Evolutionary conservation across 768 basidiomycete species (phyloP).

Genomic region (Gelatoporia subvermispora): DNA sequence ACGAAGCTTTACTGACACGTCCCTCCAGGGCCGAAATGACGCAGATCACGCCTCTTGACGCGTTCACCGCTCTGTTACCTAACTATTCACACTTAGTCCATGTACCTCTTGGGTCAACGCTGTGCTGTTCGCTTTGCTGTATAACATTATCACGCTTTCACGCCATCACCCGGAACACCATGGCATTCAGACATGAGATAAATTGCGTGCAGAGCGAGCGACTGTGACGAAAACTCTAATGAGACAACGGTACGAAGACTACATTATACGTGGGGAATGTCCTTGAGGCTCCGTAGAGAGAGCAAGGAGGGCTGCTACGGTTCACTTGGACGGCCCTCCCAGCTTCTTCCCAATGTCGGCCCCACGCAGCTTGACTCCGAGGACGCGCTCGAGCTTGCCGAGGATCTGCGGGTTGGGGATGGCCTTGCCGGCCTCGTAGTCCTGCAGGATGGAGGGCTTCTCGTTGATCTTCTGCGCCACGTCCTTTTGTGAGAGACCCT

Average conservation of each 20-base stretch:
- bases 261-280: neutral
- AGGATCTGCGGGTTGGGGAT: slow-evolving; percentile 85
- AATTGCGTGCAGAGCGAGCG: neutral
- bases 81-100: neutral
- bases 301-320: slow-evolving; percentile 41
- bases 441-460: slow-evolving; percentile 82
- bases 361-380: slow-evolving; percentile 87
- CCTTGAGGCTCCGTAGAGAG: too few relatives aligned
- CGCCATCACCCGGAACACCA: neutral
- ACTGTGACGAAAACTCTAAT: neutral
- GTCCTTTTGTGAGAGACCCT: slow-evolving; percentile 85
- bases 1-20: slow-evolving; percentile 20
- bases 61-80: neutral
- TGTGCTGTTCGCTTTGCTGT: neutral
- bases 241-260: neutral
- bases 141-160: neutral
- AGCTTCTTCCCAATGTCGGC: slow-evolving; percentile 83
- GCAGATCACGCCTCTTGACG: neutral
- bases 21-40: slow-evolving; percentile 28
- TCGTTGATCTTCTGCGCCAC: slow-evolving; percentile 91
- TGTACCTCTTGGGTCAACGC: neutral
- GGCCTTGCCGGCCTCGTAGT: slow-evolving; percentile 86
- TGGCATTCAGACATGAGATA: neutral
- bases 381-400: slow-evolving; percentile 78
- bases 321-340: slow-evolving; percentile 66